A percentile compares a stretch with the other conserved stretches of the same genome.
phyloP scores from a whole-genome alignment of 108 stramenopile species.

The Mayamaea pseudoterrestris region DNA sequence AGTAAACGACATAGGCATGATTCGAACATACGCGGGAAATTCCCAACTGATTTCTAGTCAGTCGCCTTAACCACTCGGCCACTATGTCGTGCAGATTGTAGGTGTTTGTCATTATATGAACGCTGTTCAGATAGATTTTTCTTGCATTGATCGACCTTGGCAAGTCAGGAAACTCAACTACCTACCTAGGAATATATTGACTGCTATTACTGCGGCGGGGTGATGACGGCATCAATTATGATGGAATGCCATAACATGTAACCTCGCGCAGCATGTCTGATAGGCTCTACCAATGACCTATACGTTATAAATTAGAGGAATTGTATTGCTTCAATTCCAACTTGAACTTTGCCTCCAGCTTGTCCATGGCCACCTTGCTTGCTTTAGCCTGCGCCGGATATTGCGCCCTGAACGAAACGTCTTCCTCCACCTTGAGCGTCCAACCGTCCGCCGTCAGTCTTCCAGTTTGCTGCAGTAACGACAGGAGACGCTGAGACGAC shows the following conservation, averaged over 20 bases:
- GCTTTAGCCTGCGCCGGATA: no score
- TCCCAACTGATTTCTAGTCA: conserved; percentile 5
- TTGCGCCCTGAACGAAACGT: conserved; percentile 28
- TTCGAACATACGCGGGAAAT: conserved; percentile 6
- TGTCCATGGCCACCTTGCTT: no score
- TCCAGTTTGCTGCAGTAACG: conserved; percentile 52
- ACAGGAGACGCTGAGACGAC: conserved; percentile 31
- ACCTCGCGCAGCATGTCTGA: no score
- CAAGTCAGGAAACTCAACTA: not conserved
- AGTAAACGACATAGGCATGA: conserved; percentile 4
- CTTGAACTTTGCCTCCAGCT: no score
- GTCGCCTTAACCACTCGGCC: conserved; percentile 13
- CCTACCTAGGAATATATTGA: not conserved
- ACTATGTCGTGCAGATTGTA: not conserved
- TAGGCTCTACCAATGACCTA: not conserved
- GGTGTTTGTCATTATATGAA: not conserved
- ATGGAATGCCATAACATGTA: no score
- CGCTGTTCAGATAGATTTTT: not conserved
- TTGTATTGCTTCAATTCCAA: not conserved
- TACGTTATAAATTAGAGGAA: not conserved
- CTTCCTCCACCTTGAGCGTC: conserved; percentile 60
- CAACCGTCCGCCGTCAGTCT: conserved; percentile 31
- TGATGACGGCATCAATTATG: not conserved
- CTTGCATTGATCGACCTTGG: not conserved
- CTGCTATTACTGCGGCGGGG: not conserved